Conservation (phyloP, 805 yeast genomes). For the Kodamaea jinghongensis region DNA sequence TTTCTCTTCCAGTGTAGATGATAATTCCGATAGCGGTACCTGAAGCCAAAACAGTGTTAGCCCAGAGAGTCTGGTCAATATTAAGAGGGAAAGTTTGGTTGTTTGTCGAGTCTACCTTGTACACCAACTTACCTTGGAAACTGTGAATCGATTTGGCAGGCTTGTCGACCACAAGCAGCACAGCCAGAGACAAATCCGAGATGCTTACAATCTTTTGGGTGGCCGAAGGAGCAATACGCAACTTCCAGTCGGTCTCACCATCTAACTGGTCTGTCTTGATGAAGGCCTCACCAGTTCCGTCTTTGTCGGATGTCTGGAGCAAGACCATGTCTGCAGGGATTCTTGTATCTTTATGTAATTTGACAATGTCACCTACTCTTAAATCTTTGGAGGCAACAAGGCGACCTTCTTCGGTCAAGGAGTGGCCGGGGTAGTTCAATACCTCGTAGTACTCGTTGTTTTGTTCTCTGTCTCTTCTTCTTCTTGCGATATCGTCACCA, state of each 20-base stretch:
- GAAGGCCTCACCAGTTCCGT: constrained; percentile 80
- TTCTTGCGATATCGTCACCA: constrained; percentile 84
- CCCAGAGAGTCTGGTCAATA: constrained; percentile 95
- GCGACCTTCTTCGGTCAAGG: constrained; percentile 24
- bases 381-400: constrained; percentile 54
- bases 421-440: constrained; percentile 28
- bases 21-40: constrained; percentile 89
- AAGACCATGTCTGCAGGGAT: constrained; percentile 93
- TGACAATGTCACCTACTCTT: constrained; percentile 82
- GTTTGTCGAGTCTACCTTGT: constrained; percentile 30
- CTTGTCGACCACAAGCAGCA: constrained; percentile 61
- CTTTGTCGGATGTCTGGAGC: constrained; percentile 69
- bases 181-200: constrained; percentile 50
- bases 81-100: constrained; percentile 62
- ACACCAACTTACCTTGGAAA: constrained; percentile 71
- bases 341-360: constrained; percentile 74
- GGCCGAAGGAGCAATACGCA: constrained; percentile 70
- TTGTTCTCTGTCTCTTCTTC: constrained; percentile 86
- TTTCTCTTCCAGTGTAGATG: constrained; percentile 87
- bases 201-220: constrained; percentile 59
- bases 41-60: constrained; percentile 93
- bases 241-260: constrained; percentile 99
- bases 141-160: constrained; percentile 84
- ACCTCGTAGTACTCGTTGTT: constrained; percentile 82
- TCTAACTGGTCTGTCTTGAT: constrained; percentile 96